Conservation (phyloP, 2,329 filamentous ascomycete species). For the Colletotrichum tropicale region DNA sequence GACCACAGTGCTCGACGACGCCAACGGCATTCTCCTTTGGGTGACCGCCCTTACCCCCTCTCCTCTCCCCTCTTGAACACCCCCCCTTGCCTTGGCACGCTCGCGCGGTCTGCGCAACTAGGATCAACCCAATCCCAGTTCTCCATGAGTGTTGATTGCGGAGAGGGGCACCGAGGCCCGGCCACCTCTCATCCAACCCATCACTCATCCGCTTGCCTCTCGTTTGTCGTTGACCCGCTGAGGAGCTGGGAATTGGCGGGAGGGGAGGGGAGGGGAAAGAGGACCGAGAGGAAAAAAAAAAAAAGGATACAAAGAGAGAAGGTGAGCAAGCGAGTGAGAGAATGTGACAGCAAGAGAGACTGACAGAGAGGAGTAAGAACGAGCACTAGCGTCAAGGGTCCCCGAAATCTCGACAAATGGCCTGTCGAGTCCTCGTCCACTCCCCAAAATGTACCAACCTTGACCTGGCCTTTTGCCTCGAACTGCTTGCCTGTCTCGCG, state of each 20-base stretch:
- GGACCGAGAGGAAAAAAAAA: too few relatives aligned
- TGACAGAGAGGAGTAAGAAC: not conserved
- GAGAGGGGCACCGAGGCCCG: conserved; percentile 12
- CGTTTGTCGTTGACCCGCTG: not conserved
- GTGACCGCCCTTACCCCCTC: not conserved
- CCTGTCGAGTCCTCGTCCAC: not conserved
- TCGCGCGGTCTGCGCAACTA: conserved; percentile 1
- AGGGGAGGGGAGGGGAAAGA: too few relatives aligned
- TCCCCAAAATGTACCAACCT: not conserved
- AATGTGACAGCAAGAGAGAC: not conserved
- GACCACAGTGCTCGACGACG: conserved; percentile 9
- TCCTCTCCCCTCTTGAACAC: not conserved
- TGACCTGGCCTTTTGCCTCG: not conserved
- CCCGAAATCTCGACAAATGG: not conserved
- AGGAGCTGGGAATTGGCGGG: not conserved
- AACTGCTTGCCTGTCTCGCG: not conserved
- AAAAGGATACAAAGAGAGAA: not conserved
- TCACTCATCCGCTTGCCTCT: not conserved
- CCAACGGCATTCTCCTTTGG: not conserved
- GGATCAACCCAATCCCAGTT: conserved; percentile 11
- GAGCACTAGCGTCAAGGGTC: conserved; percentile 6
- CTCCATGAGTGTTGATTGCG: conserved; percentile 13
- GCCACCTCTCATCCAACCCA: not conserved
- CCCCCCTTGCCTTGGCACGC: not conserved
- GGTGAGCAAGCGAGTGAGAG: not conserved